Conservation (phyloP, 2,329 filamentous ascomycete genomes). For the Colletotrichum incanum region DNA sequence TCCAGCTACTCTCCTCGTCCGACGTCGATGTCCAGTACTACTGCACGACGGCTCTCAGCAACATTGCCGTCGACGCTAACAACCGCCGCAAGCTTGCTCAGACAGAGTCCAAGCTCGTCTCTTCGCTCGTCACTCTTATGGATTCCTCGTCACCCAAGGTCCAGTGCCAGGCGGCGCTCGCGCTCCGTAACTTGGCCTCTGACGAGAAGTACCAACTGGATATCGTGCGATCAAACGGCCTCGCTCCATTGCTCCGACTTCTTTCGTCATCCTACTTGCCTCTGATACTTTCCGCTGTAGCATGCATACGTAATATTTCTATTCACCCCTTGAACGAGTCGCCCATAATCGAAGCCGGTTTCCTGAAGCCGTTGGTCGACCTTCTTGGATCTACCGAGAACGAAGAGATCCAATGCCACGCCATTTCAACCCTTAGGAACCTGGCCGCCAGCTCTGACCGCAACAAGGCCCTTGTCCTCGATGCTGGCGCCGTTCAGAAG, state of each 20-base stretch:
- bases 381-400: constrained; percentile 96
- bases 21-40: constrained; percentile 99
- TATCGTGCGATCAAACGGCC: constrained; percentile 90
- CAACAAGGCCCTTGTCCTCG: constrained; percentile 97
- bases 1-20: constrained; percentile 91
- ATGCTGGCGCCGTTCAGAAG: constrained; percentile 97
- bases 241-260: constrained; percentile 88
- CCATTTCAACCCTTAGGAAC: constrained; percentile 96
- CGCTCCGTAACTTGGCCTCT: constrained; percentile 93
- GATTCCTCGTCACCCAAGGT: constrained; percentile 98
- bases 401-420: constrained; percentile 98
- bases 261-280: constrained; percentile 96
- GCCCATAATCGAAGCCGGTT: constrained; percentile 97
- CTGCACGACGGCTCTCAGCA: constrained; percentile 97
- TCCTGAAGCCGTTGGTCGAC: constrained; percentile 93
- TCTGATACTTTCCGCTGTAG: constrained; percentile 95
- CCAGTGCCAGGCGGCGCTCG: constrained; percentile 95
- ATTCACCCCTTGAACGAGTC: constrained; percentile 98
- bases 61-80: constrained; percentile 94
- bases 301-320: constrained; percentile 98
- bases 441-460: constrained; percentile 96
- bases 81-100: constrained; percentile 94
- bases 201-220: constrained; percentile 99
- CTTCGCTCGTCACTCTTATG: constrained; percentile 96
- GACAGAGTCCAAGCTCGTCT: constrained; percentile 91